These are phyloP conservation scores for Crithidia brevicula DNA, from an alignment of 208 protist species.

Conservation along the genomic window DNA sequence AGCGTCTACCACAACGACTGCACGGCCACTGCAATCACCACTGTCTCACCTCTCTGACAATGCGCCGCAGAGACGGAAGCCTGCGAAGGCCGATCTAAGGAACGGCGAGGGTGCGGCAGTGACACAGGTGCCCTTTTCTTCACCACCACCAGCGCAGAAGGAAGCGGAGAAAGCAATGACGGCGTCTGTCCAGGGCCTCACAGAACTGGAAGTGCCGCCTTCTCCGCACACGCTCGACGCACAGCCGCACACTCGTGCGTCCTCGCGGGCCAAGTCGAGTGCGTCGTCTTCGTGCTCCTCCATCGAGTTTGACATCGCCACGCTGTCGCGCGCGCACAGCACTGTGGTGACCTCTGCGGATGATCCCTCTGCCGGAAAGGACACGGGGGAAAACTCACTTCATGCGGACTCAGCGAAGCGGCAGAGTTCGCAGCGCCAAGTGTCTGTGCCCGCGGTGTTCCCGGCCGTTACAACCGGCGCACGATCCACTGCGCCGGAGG, in stretches of 20 bases:
- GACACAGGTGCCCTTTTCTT: too few relatives aligned
- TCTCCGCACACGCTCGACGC: neutral
- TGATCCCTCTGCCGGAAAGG: neutral
- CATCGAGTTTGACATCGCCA: constrained; percentile 1
- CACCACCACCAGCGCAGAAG: too few relatives aligned
- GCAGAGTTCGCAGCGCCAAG: neutral
- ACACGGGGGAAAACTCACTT: neutral
- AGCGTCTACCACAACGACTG: neutral
- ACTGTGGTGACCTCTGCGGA: neutral
- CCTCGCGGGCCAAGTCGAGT: neutral
- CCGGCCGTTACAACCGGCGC: neutral
- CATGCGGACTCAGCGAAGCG: too few relatives aligned
- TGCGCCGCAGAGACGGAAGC: too few relatives aligned
- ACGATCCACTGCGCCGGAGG: neutral
- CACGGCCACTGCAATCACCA: neutral
- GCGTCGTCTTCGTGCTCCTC: constrained; percentile 5
- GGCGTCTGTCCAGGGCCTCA: too few relatives aligned
- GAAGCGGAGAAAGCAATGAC: too few relatives aligned
- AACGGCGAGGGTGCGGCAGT: too few relatives aligned
- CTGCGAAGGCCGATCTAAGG: too few relatives aligned
- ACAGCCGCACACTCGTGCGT: neutral
- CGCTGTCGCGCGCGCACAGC: neutral
- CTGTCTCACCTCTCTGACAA: neutral
- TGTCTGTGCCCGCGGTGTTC: neutral
- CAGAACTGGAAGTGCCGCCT: too few relatives aligned